Conservation (phyloP, 2,329 filamentous ascomycete species). For the Ceratocystis colombiana region DNA sequence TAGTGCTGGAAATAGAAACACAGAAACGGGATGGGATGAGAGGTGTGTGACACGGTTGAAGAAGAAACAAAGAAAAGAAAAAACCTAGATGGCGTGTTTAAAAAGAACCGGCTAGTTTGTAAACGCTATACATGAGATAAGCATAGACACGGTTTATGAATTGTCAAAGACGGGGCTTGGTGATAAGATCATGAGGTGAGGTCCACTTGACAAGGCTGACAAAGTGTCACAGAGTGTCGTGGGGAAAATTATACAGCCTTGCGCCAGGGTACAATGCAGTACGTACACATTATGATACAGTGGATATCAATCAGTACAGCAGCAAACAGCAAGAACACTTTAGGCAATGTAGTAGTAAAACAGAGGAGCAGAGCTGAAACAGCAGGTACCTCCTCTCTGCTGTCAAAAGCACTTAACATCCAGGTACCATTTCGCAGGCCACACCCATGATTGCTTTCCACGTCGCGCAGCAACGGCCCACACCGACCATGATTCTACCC, state of each 20-base stretch:
- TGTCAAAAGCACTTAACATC: not conserved
- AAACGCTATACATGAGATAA: not conserved
- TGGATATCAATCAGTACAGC: too few species aligned
- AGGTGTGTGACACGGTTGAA: not conserved
- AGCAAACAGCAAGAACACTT: too few species aligned
- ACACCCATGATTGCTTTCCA: conserved; percentile 9
- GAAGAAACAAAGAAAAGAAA: not conserved
- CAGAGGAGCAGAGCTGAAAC: not conserved
- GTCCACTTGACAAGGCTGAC: not conserved
- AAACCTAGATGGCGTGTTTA: too few species aligned
- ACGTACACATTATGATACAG: too few species aligned
- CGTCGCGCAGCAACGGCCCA: conserved; percentile 22
- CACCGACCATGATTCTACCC: not conserved
- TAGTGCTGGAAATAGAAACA: not conserved
- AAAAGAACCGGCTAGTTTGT: not conserved
- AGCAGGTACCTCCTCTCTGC: not conserved
- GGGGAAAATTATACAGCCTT: too few species aligned
- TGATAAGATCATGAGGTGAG: not conserved
- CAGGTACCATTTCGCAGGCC: not conserved
- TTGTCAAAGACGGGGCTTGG: not conserved
- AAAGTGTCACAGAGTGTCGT: not conserved
- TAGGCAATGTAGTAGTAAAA: not conserved
- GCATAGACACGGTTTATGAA: not conserved
- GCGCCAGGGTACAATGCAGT: not conserved
- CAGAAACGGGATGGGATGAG: not conserved